These are phyloP conservation scores for Cladosporium sp. DNA, from an alignment of 2,329 filamentous ascomycete genomes.

Conservation along the genomic window DNA sequence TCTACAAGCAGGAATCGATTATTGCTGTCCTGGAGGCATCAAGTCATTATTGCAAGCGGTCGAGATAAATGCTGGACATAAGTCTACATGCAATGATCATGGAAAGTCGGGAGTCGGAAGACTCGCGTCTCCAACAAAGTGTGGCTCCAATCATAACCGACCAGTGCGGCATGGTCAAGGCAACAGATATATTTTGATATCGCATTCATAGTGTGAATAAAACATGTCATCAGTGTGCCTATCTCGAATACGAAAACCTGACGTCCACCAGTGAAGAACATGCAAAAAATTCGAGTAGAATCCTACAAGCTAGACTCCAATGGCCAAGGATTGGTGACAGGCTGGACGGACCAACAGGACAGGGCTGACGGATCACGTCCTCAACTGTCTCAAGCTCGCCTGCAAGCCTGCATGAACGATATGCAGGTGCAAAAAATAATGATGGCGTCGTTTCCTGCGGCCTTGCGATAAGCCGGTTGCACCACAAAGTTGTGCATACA, in stretches of 20 bases:
- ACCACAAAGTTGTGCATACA: neutral
- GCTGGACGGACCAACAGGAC: neutral
- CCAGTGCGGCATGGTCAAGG: neutral
- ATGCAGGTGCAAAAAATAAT: neutral
- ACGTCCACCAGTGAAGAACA: neutral
- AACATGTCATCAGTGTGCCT: neutral
- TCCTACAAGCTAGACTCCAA: neutral
- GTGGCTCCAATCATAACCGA: neutral
- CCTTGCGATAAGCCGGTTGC: neutral
- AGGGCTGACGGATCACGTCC: constrained; percentile 1
- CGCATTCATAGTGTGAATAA: neutral
- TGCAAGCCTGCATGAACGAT: constrained; percentile 3
- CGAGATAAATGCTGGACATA: no score
- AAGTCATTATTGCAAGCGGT: no score
- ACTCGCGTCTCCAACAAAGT: neutral
- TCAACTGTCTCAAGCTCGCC: neutral
- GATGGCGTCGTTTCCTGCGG: neutral
- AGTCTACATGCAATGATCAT: no score
- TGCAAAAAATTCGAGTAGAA: neutral
- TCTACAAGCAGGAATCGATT: no score
- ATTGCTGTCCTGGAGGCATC: no score
- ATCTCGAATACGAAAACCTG: neutral
- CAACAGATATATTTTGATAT: neutral
- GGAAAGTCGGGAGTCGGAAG: no score
- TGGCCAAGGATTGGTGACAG: constrained; percentile 1